A percentile compares a stretch with the other conserved stretches of the same genome.
Evolutionary conservation across 495 filamentous ascomycete genomes (phyloP).

Genomic region (Penicillium verhagenii): DNA sequence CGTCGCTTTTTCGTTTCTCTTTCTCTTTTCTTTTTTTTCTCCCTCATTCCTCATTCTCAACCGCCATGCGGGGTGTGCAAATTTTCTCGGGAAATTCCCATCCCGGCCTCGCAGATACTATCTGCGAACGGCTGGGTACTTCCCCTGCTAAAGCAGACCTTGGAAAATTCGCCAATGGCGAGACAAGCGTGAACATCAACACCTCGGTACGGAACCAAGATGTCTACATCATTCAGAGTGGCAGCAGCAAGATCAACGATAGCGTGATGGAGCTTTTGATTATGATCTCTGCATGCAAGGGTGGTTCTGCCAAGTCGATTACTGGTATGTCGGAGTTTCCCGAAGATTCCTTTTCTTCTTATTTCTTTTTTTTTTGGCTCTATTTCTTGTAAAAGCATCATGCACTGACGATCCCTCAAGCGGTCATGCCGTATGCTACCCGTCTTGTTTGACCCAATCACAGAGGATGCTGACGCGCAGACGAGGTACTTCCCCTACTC

Average conservation of each 20-base stretch:
- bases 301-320: slow-evolving; percentile 94
- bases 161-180: slow-evolving; percentile 81
- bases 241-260: slow-evolving; percentile 95
- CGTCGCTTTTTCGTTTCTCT: slow-evolving; percentile 17
- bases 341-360: too few relatives aligned
- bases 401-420: slow-evolving; percentile 48
- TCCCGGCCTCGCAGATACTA: slow-evolving; percentile 64
- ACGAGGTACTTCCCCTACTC: slow-evolving; percentile 93
- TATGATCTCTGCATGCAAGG: slow-evolving; percentile 98
- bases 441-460: slow-evolving; percentile 32
- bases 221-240: slow-evolving; percentile 98
- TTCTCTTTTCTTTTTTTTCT: slow-evolving; percentile 10
- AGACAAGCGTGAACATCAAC: slow-evolving; percentile 92
- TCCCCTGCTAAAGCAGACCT: slow-evolving; percentile 62
- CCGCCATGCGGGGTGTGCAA: slow-evolving; percentile 62
- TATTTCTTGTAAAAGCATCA: neutral
- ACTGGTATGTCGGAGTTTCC: slow-evolving; percentile 66
- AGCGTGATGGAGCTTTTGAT: slow-evolving; percentile 98
- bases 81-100: slow-evolving; percentile 73
- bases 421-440: slow-evolving; percentile 77
- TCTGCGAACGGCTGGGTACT: slow-evolving; percentile 71
- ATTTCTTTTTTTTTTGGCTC: too few relatives aligned
- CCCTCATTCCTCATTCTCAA: slow-evolving; percentile 8
- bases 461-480: slow-evolving; percentile 44
- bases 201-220: slow-evolving; percentile 96